Evolutionary conservation across 164 flowering plant genomes (phyloP).

Genomic region (Cinnamomum micranthum): DNA sequence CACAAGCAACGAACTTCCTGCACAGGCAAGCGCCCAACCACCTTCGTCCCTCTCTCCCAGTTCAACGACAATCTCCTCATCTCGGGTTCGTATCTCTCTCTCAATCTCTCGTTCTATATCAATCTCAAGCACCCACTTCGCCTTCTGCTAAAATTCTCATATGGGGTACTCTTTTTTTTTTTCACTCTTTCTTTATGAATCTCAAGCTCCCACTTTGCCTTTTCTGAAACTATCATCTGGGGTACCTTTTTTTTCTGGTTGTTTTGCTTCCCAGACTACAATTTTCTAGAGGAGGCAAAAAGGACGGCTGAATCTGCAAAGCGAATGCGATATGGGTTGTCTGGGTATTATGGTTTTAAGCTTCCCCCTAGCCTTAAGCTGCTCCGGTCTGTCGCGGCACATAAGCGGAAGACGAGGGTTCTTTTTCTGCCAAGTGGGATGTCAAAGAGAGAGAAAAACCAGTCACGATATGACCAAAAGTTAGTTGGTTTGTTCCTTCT

Average conservation of each 20-base stretch:
- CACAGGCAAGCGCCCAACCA: conserved; percentile 24
- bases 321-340: conserved; percentile 43
- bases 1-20: conserved; percentile 29
- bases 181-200: conserved; percentile 2
- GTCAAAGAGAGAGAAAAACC: conserved; percentile 64
- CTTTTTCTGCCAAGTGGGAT: conserved; percentile 61
- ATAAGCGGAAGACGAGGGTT: conserved; percentile 41
- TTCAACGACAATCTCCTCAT: conserved; percentile 26
- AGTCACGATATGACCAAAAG: conserved; percentile 48
- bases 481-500: conserved; percentile 12
- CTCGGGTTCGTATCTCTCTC: conserved; percentile 19
- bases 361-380: conserved; percentile 37
- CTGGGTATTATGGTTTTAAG: conserved; percentile 30
- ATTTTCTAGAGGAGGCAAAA: conserved; percentile 72
- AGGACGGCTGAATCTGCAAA: conserved; percentile 69
- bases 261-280: conserved; percentile 43
- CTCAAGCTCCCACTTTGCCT: not conserved
- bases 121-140: not conserved
- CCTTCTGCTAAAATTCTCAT: not conserved
- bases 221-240: not conserved
- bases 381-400: conserved; percentile 57
- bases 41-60: conserved; percentile 27
- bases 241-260: not conserved
- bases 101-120: not conserved
- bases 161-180: not conserved